Percentiles rank a stretch among this genome's conserved stretches.
Evolutionary conservation across 2,329 filamentous ascomycete genomes (phyloP).

Genomic region (Cladosporium sp.): DNA sequence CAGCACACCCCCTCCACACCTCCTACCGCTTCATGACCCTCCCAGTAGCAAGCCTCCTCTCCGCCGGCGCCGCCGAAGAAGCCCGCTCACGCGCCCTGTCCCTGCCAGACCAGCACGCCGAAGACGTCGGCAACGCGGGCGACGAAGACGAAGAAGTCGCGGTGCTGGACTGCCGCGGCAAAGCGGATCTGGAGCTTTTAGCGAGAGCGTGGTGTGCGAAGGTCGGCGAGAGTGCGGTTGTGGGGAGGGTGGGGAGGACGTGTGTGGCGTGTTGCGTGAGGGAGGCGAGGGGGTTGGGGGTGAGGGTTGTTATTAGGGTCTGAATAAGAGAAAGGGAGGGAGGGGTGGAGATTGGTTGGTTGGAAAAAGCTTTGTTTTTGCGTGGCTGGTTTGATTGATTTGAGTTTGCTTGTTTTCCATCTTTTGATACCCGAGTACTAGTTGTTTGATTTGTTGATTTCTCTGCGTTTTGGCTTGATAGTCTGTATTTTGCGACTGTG

Average conservation of each 20-base stretch:
- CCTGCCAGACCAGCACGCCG: constrained; percentile 10
- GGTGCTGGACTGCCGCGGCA: constrained; percentile 56
- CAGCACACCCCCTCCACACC: constrained; percentile 45
- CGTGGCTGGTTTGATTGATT: neutral
- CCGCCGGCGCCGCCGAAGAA: constrained; percentile 15
- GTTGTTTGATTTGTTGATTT: neutral
- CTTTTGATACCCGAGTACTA: constrained; percentile 14
- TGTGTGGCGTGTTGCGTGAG: constrained; percentile 75
- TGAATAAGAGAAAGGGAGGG: constrained; percentile 26
- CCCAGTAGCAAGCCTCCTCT: constrained; percentile 35
- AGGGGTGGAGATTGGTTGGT: neutral
- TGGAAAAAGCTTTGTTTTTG: neutral
- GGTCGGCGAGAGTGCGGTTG: constrained; percentile 71
- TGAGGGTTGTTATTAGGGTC: constrained; percentile 63
- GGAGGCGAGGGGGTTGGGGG: constrained; percentile 70
- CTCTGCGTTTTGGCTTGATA: neutral
- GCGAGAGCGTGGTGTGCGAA: constrained; percentile 73
- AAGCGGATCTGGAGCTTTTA: constrained; percentile 68
- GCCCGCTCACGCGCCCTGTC: constrained; percentile 22
- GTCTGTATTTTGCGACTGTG: no score
- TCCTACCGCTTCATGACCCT: constrained; percentile 42
- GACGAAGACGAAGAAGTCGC: constrained; percentile 39
- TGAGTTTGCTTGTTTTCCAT: neutral
- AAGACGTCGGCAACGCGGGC: neutral
- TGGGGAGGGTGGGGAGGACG: constrained; percentile 67